These are phyloP conservation scores for Yarrowia deformans DNA, from an alignment of 805 yeast species.

Conservation along the genomic window DNA sequence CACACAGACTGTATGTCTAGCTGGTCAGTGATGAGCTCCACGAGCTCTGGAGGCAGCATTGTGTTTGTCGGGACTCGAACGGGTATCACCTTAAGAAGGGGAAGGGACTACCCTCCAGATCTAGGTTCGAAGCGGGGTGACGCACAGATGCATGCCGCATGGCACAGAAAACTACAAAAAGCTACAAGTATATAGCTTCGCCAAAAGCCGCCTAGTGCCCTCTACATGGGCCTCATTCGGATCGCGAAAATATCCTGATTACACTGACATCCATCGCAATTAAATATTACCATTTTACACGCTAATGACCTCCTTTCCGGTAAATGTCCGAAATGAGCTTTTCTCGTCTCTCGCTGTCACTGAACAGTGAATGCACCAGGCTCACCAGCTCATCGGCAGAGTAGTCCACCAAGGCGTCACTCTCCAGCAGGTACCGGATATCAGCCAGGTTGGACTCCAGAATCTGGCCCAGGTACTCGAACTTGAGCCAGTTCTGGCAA, in stretches of 20 bases:
- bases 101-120: too few species aligned
- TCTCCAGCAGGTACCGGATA: constrained; percentile 47
- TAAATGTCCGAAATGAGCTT: constrained; percentile 44
- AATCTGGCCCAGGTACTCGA: constrained; percentile 49
- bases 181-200: too few species aligned
- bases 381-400: constrained; percentile 47
- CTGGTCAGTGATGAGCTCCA: not conserved
- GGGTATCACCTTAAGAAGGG: not conserved
- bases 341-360: constrained; percentile 48
- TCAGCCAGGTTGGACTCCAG: constrained; percentile 49
- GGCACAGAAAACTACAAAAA: too few species aligned
- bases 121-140: too few species aligned
- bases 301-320: not conserved
- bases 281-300: too few species aligned
- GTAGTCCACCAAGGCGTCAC: constrained; percentile 49
- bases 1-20: not conserved
- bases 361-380: constrained; percentile 50
- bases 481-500: constrained; percentile 52
- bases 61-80: not conserved
- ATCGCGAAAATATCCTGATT: not conserved
- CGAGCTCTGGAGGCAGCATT: not conserved
- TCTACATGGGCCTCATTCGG: not conserved
- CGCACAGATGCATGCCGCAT: too few species aligned
- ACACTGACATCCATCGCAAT: too few species aligned
- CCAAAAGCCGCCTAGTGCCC: too few species aligned